Conservation (phyloP, 1,139 yeast genomes). For the Taiozyma sp. region DNA sequence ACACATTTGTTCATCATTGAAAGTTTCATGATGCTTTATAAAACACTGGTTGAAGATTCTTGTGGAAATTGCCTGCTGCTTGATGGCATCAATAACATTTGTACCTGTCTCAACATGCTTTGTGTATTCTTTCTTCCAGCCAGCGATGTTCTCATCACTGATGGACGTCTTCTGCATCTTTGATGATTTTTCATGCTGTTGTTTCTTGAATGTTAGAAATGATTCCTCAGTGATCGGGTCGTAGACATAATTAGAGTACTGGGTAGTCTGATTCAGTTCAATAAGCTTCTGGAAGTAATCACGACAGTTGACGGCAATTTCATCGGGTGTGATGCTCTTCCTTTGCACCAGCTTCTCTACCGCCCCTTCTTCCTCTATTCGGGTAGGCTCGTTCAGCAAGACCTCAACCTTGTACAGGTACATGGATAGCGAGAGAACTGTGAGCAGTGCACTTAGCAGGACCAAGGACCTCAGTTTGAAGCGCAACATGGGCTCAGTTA, state of each 20-base stretch:
- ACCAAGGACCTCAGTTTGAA: background rate
- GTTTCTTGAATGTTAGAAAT: background rate
- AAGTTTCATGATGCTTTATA: background rate
- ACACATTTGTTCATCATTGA: background rate
- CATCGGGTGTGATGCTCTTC: background rate
- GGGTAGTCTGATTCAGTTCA: background rate
- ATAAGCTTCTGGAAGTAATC: background rate
- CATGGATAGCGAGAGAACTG: background rate
- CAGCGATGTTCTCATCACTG: background rate
- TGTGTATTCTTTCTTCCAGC: background rate
- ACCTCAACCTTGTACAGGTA: background rate
- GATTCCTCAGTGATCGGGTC: background rate
- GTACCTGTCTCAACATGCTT: background rate
- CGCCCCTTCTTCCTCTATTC: background rate
- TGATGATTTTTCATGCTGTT: background rate
- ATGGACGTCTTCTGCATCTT: background rate
- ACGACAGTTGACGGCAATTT: background rate
- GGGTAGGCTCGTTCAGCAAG: background rate
- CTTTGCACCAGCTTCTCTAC: background rate
- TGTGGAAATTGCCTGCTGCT: constrained; percentile 1
- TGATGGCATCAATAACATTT: background rate
- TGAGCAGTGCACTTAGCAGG: background rate
- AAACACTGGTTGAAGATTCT: constrained; percentile 3
- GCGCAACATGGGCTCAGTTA: background rate
- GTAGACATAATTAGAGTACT: background rate